Evolutionary conservation across 352 stramenopile species (phyloP).

Genomic region (Discostella stelligera): DNA sequence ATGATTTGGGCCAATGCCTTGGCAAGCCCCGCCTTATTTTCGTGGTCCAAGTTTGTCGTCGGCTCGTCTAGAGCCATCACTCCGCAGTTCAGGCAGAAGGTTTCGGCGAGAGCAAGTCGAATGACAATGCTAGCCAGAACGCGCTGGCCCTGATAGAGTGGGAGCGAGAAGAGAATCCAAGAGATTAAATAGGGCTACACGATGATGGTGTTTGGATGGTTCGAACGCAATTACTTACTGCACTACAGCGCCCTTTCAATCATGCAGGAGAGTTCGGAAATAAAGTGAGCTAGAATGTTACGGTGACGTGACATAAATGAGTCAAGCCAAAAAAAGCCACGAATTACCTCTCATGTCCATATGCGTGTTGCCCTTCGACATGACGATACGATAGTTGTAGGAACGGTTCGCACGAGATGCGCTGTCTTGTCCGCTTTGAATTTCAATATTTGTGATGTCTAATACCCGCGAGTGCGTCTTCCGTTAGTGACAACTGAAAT

Average conservation of each 20-base stretch:
- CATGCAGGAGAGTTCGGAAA: no score
- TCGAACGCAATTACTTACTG: conserved; percentile 45
- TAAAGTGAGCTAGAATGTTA: no score
- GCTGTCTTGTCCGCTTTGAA: conserved; percentile 91
- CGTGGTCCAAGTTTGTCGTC: conserved; percentile 90
- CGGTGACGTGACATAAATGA: not conserved
- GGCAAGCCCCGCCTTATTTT: conserved; percentile 94
- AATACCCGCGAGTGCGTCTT: not conserved
- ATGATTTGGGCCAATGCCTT: conserved; percentile 90
- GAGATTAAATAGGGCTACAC: not conserved
- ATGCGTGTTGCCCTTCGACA: conserved; percentile 92
- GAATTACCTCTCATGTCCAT: conserved; percentile 94
- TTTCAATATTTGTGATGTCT: conserved; percentile 99
- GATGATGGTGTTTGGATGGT: not conserved
- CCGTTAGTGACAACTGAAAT: not conserved
- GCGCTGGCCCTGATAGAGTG: conserved; percentile 88
- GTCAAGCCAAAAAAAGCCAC: not conserved
- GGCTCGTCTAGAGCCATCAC: conserved; percentile 98
- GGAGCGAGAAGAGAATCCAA: not conserved
- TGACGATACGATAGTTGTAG: conserved; percentile 99
- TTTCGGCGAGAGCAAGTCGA: conserved; percentile 93
- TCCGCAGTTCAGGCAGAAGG: conserved; percentile 98
- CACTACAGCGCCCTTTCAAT: conserved; percentile 89
- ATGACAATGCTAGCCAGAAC: conserved; percentile 94
- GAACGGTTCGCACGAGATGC: conserved; percentile 68